Base-by-base conservation (phyloP, 2,329 filamentous ascomycete genomes). In the Lasiodiplodia gonubiensis region DNA sequence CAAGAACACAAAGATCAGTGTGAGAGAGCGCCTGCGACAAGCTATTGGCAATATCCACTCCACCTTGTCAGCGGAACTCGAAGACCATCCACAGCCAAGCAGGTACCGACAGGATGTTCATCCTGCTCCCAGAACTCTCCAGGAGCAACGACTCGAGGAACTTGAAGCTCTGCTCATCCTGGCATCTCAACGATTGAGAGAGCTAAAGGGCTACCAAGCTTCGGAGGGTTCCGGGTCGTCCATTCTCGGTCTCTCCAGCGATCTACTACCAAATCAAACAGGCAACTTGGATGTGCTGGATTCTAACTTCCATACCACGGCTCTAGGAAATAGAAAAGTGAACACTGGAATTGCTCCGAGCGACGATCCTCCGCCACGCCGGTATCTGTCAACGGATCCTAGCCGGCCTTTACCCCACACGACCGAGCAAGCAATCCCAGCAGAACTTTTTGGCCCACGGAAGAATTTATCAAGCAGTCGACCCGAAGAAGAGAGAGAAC, bases 321-420 rank as follows among this genome's bases (percentile, higher is more conserved):
- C 55, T 3, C 11, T n/a, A 12, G 25, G 12, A 12, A 35, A 42
- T 35, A 18, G 7, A 18, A 11, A 7, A 23, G 4, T 49, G 25
- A 27, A 49, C 14, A 23, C 16, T 12, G 18, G 12, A 60, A 18
- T 33, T 7, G 2, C 30, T 12, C 12, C 25, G 8, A 42, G 7
- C 14, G 39, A 12, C 8, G 10, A 12, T 11, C 8, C 46, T 14
- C 27, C 12, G 6, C 59, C 59, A 16, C 53, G 53, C 12, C 33
- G 61, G n/a, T 64, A 46, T 52, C 2, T 64, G 12, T 64, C 61
- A 33, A 39, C 14, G 42, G 35, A 64, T 10, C 61, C 61, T 18
- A 27, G 33, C 33, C 21, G 46, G 53, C 61, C 61, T 6, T 25
- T 64, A 25, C 61, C 61, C 16, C 61, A 64, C 12, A 54, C 48